Base-by-base conservation (phyloP, 1,284 basidiomycete species). In the Leccinum pachyderme region DNA sequence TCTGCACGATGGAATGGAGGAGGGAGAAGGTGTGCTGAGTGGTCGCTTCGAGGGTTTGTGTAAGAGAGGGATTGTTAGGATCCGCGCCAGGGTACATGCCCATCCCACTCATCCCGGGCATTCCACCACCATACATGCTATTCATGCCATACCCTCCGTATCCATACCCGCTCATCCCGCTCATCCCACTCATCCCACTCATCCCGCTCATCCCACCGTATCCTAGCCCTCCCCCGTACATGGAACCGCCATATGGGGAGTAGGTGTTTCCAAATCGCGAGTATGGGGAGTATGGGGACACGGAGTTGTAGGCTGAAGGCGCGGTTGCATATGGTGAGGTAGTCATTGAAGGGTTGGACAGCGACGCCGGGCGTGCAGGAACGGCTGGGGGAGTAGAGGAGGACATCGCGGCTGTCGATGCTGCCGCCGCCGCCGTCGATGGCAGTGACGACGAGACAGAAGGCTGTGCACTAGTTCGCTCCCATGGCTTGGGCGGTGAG, bases 1-100 rank as follows among this genome's bases (percentile, higher is more conserved):
- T 97, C 61, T 95, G 93, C 44, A 99, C 96, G 68, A 99, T 91
- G 33, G 89, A 91, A 66, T 97, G 93, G 47, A 99, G 80, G 55
- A 99, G 86, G 18, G 91, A 83, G 65, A 99, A 99, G 0, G 95
- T 97, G 51, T 93, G 89, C 57, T 93, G 89, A 0, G 95, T 98
- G 12, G 91, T 91, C 8, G 86, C 75, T 74, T 96, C 93, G 63
- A 98, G 87, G 1, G 92, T 87, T 66, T 94, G 92, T 0, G 93
- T 88, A 58, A 97, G 83, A 5, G 87, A 86, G 0, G 87, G 84
- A 57, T 82, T 74, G 61, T 78, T 73, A 39, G 80, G 70, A 60
- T 72, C 67, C 67, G 75, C 63, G 39, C 73, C 77, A 13, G 71
- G 69, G 56, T 77, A 73, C 70, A 76, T 75, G 33, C 81, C 77